Evolutionary conservation across 2,329 filamentous ascomycete genomes (phyloP).

Genomic region (Neonectria faginata): DNA sequence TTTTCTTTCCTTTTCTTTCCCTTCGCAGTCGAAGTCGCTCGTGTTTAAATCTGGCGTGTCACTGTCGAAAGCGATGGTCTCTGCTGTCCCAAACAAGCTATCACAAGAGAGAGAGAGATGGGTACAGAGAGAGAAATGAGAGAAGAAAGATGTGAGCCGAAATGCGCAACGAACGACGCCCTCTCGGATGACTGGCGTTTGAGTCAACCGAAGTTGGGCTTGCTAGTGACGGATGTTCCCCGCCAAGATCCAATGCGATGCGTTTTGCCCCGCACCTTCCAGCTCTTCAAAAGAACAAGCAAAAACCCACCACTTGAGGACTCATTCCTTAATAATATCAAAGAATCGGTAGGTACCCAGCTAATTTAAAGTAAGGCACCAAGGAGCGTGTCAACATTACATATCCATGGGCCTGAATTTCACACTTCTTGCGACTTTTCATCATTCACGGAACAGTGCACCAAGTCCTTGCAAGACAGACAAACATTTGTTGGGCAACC

Average conservation of each 20-base stretch:
- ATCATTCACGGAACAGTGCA: not conserved
- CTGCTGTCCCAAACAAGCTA: not conserved
- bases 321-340: no score
- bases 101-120: not conserved
- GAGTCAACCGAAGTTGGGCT: conserved; percentile 25
- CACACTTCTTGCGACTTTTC: not conserved
- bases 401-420: no score
- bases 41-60: not conserved
- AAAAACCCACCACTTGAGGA: not conserved
- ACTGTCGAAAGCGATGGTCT: not conserved
- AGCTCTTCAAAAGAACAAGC: not conserved
- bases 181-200: conserved; percentile 17
- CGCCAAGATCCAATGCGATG: conserved; percentile 28
- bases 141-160: conserved; percentile 4
- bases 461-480: not conserved
- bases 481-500: conserved; percentile 3
- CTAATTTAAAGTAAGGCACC: no score
- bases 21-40: not conserved
- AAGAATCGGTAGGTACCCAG: no score
- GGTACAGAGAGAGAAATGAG: not conserved
- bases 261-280: conserved; percentile 23
- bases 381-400: not conserved
- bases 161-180: conserved; percentile 12
- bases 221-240: conserved; percentile 24
- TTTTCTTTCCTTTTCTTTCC: no score